phyloP scores from a whole-genome alignment of 768 basidiomycete genomes.

The Termitomyces sp. region DNA sequence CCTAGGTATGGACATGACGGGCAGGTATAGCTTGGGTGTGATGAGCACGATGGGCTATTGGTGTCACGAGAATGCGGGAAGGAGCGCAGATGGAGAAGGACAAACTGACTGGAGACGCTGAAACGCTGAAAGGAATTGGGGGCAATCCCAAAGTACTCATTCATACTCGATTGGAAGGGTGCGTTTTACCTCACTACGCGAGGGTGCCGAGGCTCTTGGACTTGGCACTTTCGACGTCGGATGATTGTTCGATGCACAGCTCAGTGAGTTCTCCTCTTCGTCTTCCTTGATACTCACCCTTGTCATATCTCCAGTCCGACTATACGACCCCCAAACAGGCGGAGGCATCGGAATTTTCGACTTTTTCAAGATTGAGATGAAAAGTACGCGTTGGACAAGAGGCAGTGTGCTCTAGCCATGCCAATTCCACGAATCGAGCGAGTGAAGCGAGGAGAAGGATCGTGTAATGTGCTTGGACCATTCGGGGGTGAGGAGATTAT shows the following conservation, averaged over 20 bases:
- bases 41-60: conserved; percentile 74
- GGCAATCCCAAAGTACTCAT: conserved; percentile 7
- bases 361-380: conserved; percentile 69
- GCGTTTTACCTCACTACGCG: conserved; percentile 76
- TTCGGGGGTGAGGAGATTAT: conserved; percentile 55
- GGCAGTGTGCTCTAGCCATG: conserved; percentile 80
- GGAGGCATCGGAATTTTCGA: conserved; percentile 63
- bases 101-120: conserved; percentile 1
- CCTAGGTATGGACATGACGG: conserved; percentile 82
- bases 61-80: conserved; percentile 66
- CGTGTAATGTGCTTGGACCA: conserved; percentile 88
- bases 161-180: conserved; percentile 76
- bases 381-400: conserved; percentile 87
- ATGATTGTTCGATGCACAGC: conserved; percentile 71
- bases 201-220: conserved; percentile 70
- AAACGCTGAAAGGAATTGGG: background rate
- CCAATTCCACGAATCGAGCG: conserved; percentile 42
- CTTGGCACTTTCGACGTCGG: conserved; percentile 61
- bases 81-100: conserved; percentile 28
- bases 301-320: conserved; percentile 35
- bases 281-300: background rate
- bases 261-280: conserved; percentile 40
- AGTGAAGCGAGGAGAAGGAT: conserved; percentile 66
- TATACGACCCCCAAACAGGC: conserved; percentile 37
- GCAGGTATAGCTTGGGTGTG: conserved; percentile 78